These are phyloP conservation scores for Fusarium avenaceum DNA, from an alignment of 2,329 filamentous ascomycete genomes.

Conservation along the genomic window DNA sequence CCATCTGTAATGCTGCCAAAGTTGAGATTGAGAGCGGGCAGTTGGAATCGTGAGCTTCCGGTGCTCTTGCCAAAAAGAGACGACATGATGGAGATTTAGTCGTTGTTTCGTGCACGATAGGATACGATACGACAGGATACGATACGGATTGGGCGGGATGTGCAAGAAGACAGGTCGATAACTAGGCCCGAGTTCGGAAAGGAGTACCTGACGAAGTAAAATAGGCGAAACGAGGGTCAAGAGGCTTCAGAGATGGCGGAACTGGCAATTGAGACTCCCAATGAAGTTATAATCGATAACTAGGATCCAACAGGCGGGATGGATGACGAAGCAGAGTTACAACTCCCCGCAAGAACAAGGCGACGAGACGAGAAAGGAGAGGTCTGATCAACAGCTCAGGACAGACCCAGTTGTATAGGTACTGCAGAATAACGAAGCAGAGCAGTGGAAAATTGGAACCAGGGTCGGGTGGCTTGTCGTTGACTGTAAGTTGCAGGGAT, in stretches of 20 bases:
- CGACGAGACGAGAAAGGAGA: constrained; percentile 48
- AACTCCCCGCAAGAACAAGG: constrained; percentile 49
- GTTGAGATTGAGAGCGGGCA: constrained; percentile 70
- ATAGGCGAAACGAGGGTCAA: constrained; percentile 16
- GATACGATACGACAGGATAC: constrained; percentile 3
- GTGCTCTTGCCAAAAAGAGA: constrained; percentile 51
- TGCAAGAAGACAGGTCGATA: constrained; percentile 23
- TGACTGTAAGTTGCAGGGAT: constrained; percentile 43
- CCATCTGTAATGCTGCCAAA: constrained; percentile 72
- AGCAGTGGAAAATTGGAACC: constrained; percentile 45
- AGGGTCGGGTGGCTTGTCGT: constrained; percentile 48
- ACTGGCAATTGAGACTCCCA: constrained; percentile 12
- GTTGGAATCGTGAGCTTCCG: constrained; percentile 62
- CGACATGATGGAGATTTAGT: constrained; percentile 49
- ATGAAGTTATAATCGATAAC: constrained; percentile 27
- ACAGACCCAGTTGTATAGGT: constrained; percentile 26
- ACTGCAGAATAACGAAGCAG: constrained; percentile 41
- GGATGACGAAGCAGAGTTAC: constrained; percentile 48
- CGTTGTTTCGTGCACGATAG: constrained; percentile 27
- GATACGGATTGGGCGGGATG: constrained; percentile 28
- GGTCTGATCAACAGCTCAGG: constrained; percentile 41
- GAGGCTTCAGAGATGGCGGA: constrained; percentile 22
- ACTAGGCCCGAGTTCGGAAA: constrained; percentile 32
- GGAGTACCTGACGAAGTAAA: constrained; percentile 18
- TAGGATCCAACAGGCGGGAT: constrained; percentile 36